These are phyloP conservation scores for Pelargonium nanum DNA, from an alignment of 345 rosid genomes.

Conservation along the genomic window DNA sequence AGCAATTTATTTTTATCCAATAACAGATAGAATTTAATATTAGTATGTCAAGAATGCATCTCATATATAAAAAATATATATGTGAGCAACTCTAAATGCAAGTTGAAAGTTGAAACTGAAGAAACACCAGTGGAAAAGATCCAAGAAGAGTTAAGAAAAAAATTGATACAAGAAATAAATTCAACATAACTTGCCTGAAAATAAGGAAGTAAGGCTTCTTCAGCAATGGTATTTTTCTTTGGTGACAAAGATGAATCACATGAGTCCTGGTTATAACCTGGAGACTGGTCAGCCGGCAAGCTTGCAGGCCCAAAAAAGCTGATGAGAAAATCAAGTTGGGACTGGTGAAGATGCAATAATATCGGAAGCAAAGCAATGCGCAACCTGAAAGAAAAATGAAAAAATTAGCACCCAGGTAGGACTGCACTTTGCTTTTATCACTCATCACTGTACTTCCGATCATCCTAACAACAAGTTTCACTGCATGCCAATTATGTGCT, in stretches of 20 bases:
- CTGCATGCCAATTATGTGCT: background rate
- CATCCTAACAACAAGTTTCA: no score
- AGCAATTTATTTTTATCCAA: no score
- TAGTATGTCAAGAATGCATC: background rate
- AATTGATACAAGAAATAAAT: background rate
- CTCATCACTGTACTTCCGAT: no score
- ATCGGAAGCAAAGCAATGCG: slow-evolving; percentile 68
- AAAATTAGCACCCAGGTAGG: background rate
- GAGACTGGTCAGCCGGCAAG: slow-evolving; percentile 31
- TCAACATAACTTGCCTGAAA: slow-evolving; percentile 54
- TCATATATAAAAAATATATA: no score
- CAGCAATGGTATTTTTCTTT: slow-evolving; percentile 28
- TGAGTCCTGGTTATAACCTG: slow-evolving; percentile 27
- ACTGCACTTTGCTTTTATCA: background rate
- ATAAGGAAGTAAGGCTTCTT: slow-evolving; percentile 92
- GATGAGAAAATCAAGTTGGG: slow-evolving; percentile 84
- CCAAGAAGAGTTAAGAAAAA: background rate
- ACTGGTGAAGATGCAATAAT: slow-evolving; percentile 83
- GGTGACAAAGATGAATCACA: slow-evolving; percentile 24
- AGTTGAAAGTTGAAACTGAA: background rate
- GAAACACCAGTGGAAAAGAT: background rate
- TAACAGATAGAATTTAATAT: background rate
- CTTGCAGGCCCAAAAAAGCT: slow-evolving; percentile 58
- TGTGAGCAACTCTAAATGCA: background rate
- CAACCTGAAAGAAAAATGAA: slow-evolving; percentile 40